These are phyloP conservation scores for Xylaria hypoxylon DNA, from an alignment of 2,329 filamentous ascomycete species.

Conservation along the genomic window DNA sequence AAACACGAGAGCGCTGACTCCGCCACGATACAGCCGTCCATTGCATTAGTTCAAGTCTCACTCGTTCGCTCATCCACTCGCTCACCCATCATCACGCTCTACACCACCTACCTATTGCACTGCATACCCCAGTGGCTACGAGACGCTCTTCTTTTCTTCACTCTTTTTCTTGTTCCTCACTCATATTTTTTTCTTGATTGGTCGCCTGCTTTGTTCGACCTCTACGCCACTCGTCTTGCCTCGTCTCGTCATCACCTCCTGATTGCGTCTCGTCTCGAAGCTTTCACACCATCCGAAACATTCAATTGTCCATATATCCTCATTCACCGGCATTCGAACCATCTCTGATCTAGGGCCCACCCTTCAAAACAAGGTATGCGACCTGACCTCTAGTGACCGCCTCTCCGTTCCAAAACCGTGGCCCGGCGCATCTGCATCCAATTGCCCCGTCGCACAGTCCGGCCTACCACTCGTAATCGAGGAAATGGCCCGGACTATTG, in stretches of 20 bases:
- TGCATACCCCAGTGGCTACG: constrained; percentile 15
- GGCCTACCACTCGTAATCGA: constrained; percentile 13
- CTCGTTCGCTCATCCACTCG: constrained; percentile 47
- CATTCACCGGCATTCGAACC: constrained; percentile 36
- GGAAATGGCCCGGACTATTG: constrained; percentile 17
- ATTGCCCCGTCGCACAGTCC: constrained; percentile 12
- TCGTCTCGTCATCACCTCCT: constrained; percentile 37
- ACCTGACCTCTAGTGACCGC: constrained; percentile 4
- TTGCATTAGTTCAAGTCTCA: constrained; percentile 41
- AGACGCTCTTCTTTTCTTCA: constrained; percentile 4
- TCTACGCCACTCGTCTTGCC: background rate
- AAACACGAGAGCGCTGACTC: constrained; percentile 38
- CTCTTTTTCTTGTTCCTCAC: constrained; percentile 1
- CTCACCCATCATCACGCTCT: background rate
- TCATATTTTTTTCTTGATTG: background rate
- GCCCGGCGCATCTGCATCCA: constrained; percentile 17
- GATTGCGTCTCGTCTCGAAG: constrained; percentile 38
- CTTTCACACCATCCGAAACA: constrained; percentile 47
- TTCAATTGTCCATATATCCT: constrained; percentile 41
- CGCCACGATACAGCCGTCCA: constrained; percentile 45
- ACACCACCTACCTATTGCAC: background rate
- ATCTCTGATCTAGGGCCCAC: constrained; percentile 16
- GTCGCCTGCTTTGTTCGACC: constrained; percentile 9
- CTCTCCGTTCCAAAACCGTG: constrained; percentile 13
- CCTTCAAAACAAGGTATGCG: constrained; percentile 33